These are phyloP conservation scores for Eruca vesicaria DNA, from an alignment of 441 rosid genomes.

Conservation along the genomic window DNA sequence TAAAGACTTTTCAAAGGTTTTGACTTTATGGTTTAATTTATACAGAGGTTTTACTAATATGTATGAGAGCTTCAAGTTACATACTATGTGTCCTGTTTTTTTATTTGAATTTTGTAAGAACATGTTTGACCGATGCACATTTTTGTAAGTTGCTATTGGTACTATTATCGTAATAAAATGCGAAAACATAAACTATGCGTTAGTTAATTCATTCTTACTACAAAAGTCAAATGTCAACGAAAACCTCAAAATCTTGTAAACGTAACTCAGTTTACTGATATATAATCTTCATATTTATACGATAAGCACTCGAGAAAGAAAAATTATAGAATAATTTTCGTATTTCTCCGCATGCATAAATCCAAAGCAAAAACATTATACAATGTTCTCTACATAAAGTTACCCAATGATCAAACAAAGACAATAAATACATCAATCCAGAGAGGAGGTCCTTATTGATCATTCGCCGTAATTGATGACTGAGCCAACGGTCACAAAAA, in stretches of 20 bases:
- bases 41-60: too few relatives aligned
- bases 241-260: too few relatives aligned
- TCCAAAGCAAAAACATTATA: conserved; percentile 13
- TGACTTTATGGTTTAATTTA: too few relatives aligned
- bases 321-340: background rate
- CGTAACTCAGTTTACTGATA: background rate
- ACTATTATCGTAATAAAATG: background rate
- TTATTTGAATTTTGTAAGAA: background rate
- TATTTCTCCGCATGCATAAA: background rate
- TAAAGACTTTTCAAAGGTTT: too few relatives aligned
- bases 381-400: conserved; percentile 19
- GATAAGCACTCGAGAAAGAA: background rate
- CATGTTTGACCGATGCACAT: background rate
- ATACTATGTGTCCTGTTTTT: too few relatives aligned
- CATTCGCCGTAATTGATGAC: conserved; percentile 1
- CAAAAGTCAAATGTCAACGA: background rate
- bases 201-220: too few relatives aligned
- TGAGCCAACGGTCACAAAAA: background rate
- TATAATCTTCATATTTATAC: background rate
- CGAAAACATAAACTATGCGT: background rate
- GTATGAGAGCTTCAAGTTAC: too few relatives aligned
- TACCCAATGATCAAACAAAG: conserved; percentile 11
- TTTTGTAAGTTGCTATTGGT: background rate
- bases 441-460: background rate
- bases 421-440: background rate